Evolutionary conservation across 192 early-diverging fungal genomes (phyloP).

Genomic region (Linnemannia hyalina): DNA sequence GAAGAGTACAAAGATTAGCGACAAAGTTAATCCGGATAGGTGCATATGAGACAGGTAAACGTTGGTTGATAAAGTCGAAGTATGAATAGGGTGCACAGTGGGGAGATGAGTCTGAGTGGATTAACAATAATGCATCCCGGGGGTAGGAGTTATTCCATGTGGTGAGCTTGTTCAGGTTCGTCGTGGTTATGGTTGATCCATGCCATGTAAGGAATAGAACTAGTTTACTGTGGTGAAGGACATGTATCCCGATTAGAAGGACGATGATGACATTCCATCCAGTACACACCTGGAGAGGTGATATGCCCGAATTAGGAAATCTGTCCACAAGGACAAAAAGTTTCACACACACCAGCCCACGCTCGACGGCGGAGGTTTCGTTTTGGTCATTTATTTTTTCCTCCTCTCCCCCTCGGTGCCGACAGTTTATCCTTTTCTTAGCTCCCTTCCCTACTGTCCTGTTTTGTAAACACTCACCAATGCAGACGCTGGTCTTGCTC

Average conservation of each 20-base stretch:
- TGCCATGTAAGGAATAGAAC: not conserved
- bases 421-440: slow-evolving; percentile 6
- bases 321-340: slow-evolving; percentile 40
- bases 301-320: slow-evolving; percentile 24
- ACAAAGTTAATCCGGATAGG: not conserved
- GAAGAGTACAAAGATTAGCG: not conserved
- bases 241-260: not conserved
- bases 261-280: not conserved
- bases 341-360: too few species aligned
- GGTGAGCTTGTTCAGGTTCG: not conserved
- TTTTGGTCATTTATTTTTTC: not conserved
- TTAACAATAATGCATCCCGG: not conserved
- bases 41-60: not conserved
- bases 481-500: slow-evolving; percentile 19
- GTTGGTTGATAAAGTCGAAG: not conserved
- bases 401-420: not conserved
- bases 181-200: not conserved
- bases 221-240: not conserved
- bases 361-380: not conserved
- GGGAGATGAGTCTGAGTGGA: not conserved
- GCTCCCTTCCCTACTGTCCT: too few species aligned
- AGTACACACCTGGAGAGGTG: not conserved
- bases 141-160: not conserved
- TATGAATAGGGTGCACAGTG: not conserved
- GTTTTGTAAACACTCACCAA: slow-evolving; percentile 23